Conservation (phyloP, 129 eudicot genomes). For the Oenanthe sinensis region DNA sequence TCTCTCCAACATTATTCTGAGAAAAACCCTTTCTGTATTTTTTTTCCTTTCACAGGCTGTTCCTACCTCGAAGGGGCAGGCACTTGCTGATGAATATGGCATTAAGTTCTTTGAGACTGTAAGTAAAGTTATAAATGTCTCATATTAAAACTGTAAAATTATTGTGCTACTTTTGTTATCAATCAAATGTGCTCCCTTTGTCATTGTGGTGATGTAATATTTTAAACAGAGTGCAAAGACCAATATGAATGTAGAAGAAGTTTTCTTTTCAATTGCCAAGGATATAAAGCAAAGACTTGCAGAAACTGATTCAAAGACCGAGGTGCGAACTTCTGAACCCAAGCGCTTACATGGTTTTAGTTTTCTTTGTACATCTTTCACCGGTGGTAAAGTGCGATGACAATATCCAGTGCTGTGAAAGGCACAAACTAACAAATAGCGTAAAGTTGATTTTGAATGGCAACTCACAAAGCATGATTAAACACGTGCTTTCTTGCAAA, state of each 20-base stretch:
- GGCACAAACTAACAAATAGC: neutral
- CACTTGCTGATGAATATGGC: slow-evolving; percentile 92
- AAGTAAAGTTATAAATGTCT: slow-evolving; percentile 23
- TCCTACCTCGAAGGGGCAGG: slow-evolving; percentile 92
- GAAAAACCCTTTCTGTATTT: neutral
- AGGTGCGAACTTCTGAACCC: slow-evolving; percentile 31
- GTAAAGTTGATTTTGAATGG: too few relatives aligned
- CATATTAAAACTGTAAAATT: too few relatives aligned
- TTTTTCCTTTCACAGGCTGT: slow-evolving; percentile 49
- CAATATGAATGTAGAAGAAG: slow-evolving; percentile 85
- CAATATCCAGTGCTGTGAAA: neutral
- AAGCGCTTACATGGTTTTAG: neutral
- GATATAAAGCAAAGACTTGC: slow-evolving; percentile 87
- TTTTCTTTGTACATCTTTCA: neutral
- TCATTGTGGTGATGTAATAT: neutral
- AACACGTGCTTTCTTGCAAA: neutral
- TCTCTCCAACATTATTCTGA: slow-evolving; percentile 13
- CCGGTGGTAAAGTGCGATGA: neutral
- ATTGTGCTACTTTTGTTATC: slow-evolving; percentile 8
- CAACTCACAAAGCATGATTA: neutral
- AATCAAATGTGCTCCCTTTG: slow-evolving; percentile 3
- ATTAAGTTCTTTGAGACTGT: slow-evolving; percentile 90
- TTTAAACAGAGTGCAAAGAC: slow-evolving; percentile 85
- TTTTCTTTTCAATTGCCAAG: slow-evolving; percentile 74
- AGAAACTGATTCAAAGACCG: slow-evolving; percentile 73